phyloP scores from a whole-genome alignment of 1,284 basidiomycete genomes.

The Cutaneotrichosporon dermatis region DNA sequence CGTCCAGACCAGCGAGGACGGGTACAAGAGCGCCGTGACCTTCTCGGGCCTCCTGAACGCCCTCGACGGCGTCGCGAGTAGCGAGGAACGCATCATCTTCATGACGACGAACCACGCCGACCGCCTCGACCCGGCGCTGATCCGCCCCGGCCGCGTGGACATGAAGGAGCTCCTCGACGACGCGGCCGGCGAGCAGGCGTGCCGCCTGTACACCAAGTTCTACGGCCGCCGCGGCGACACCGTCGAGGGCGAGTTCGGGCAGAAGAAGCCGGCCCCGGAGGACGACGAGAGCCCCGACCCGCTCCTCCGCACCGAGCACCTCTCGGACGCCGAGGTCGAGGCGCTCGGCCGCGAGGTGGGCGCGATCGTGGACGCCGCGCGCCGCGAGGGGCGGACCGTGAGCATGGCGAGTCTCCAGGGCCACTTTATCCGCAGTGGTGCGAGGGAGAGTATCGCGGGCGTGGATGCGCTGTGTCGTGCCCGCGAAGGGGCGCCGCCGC shows the following conservation, averaged over 20 bases:
- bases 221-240: constrained; percentile 52
- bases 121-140: constrained; percentile 68
- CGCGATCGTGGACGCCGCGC: constrained; percentile 56
- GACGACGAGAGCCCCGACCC: constrained; percentile 4
- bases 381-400: constrained; percentile 56
- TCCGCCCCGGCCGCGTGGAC: constrained; percentile 92
- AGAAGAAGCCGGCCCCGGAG: neutral
- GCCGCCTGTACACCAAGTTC: constrained; percentile 75
- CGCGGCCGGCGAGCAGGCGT: constrained; percentile 76
- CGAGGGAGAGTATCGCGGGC: constrained; percentile 59
- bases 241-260: constrained; percentile 7
- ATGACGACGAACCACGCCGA: constrained; percentile 96
- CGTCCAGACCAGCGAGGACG: constrained; percentile 80
- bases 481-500: neutral
- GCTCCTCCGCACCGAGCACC: constrained; percentile 8
- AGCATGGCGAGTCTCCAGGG: constrained; percentile 95
- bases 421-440: constrained; percentile 74
- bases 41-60: constrained; percentile 98
- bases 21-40: constrained; percentile 92
- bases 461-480: constrained; percentile 51
- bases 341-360: constrained; percentile 56
- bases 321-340: constrained; percentile 51
- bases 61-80: constrained; percentile 93
- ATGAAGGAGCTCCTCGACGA: constrained; percentile 80
- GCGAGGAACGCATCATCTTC: constrained; percentile 95